phyloP scores from a whole-genome alignment of 768 basidiomycete genomes.

The Calocera viscosa region DNA sequence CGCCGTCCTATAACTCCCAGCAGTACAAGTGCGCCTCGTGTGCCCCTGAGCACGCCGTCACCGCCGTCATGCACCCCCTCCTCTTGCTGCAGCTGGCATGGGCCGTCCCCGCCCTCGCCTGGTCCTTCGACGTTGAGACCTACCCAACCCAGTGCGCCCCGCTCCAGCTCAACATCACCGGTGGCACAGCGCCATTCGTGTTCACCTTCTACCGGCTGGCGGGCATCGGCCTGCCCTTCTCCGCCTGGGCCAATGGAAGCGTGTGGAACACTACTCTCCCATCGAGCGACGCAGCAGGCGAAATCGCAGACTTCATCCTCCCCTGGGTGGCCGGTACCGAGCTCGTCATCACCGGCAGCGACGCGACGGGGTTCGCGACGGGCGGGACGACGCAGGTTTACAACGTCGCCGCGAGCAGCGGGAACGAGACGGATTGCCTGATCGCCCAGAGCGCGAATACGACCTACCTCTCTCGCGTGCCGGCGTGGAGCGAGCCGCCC shows the following conservation, averaged over 20 bases:
- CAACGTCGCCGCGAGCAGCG: not conserved
- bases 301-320: not conserved
- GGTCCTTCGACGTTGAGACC: not conserved
- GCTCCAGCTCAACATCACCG: not conserved
- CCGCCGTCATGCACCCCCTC: not conserved
- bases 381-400: not conserved
- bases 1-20: not conserved
- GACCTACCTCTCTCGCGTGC: not conserved
- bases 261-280: not conserved
- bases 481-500: not conserved
- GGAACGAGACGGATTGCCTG: not conserved
- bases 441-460: not conserved
- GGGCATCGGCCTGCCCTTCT: not conserved
- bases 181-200: not conserved
- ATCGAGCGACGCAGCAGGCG: not conserved
- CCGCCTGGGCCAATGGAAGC: not conserved
- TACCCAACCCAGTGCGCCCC: slow-evolving; percentile 4
- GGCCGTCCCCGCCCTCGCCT: not conserved
- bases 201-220: slow-evolving; percentile 2
- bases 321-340: not conserved
- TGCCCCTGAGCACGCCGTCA: not conserved
- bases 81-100: not conserved
- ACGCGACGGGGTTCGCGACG: slow-evolving; percentile 2
- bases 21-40: not conserved
- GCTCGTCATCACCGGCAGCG: not conserved